These are phyloP conservation scores for Saitozyma sp. DNA, from an alignment of 768 basidiomycete species.

Conservation along the genomic window DNA sequence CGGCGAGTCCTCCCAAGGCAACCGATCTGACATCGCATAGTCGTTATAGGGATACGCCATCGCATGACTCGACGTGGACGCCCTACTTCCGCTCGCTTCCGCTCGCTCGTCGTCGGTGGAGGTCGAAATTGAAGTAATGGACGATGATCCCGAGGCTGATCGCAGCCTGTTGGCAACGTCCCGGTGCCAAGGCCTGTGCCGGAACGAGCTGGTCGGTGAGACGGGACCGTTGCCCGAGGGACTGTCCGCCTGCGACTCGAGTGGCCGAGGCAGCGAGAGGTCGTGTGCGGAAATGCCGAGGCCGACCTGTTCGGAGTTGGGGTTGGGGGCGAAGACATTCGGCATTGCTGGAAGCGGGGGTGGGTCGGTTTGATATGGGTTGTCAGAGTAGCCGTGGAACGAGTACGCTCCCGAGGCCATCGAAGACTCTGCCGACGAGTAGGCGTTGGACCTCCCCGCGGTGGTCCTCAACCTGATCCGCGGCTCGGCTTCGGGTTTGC, in stretches of 20 bases:
- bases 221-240: conserved; percentile 4
- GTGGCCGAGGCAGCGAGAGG: conserved; percentile 5
- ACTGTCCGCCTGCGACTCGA: neutral
- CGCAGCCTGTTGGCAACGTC: conserved; percentile 34
- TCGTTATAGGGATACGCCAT: conserved; percentile 18
- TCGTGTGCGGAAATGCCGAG: conserved; percentile 32
- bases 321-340: conserved; percentile 8
- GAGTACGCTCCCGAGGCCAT: conserved; percentile 41
- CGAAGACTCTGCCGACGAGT: conserved; percentile 39
- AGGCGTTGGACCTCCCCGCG: conserved; percentile 35
- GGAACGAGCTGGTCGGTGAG: conserved; percentile 25
- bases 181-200: conserved; percentile 38
- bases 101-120: conserved; percentile 14
- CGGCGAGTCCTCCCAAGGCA: conserved; percentile 20
- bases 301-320: conserved; percentile 26
- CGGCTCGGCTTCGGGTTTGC: conserved; percentile 22
- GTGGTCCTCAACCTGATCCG: conserved; percentile 28
- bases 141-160: conserved; percentile 36
- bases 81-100: too few species aligned
- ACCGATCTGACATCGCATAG: conserved; percentile 15
- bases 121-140: conserved; percentile 31
- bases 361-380: conserved; percentile 34
- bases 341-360: conserved; percentile 40
- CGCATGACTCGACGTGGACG: conserved; percentile 22
- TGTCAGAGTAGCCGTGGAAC: conserved; percentile 28